Evolutionary conservation across 305 asterid genomes (phyloP), one percentile per base, ranked within the genome.

Genomic region (Striga hermonthica): DNA sequence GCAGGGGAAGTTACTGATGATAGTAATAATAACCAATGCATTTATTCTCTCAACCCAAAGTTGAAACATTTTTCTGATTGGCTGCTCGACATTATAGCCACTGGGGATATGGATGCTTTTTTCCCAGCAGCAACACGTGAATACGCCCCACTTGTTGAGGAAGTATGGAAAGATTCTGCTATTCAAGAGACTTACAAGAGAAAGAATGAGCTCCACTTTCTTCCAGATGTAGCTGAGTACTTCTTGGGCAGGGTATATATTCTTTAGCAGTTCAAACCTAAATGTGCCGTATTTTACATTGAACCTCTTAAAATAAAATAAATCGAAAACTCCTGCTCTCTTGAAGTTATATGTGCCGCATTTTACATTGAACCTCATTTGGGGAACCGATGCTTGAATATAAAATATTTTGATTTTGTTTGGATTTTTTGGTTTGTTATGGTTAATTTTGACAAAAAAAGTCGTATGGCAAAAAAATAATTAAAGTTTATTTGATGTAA

Each of bases 111-210:
- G 82, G 98, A 92, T 76, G 90, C 96, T 15, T 92, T 92, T 69
- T 92, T 89, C 73, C 98, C 98, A 12, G 98, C 98, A 9, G 98
- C 97, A 39, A 89, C 98, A 0, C 95, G 98, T 40, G 98, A 92
- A 76, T 92, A 89, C 74, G 98, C 98, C 71, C 98, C 98, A 0
- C 77, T 92, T 10, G 98, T 92, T 45, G 98, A 92, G 77, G 98
- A 92, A 81, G 95, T 89, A 37, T 92, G 98, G 98, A 78, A 78
- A 74, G 96, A 92, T 82, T 84, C 84, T 65, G 96, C 98, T 38
- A 85, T 92, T 72, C 95, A 89, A 75, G 97, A 85, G 82, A 84
- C 98, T 0, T 92, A 80, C 71, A 78, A 69, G 70, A 89, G 98
- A 67, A 89, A 80, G 77, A 69, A 76, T 57, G 96, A 89, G 68